phyloP scores from a whole-genome alignment of 129 eudicot species.

The Sambucus nigra region DNA sequence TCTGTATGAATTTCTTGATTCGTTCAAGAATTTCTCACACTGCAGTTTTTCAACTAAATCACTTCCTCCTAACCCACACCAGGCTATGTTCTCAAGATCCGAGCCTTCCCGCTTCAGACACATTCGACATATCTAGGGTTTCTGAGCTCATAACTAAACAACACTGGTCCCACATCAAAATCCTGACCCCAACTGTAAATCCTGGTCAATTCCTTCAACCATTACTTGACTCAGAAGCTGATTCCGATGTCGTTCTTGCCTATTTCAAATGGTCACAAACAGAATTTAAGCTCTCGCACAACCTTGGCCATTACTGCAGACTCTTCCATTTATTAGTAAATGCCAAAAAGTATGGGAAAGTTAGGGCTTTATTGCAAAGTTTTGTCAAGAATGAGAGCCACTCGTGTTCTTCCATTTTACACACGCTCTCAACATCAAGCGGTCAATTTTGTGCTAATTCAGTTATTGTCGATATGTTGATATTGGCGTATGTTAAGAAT shows the following conservation, averaged over 20 bases:
- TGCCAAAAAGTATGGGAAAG: slow-evolving; percentile 32
- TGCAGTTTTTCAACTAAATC: not conserved
- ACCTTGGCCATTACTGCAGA: slow-evolving; percentile 27
- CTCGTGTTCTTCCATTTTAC: slow-evolving; percentile 34
- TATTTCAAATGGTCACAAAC: slow-evolving; percentile 55
- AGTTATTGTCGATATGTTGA: slow-evolving; percentile 54
- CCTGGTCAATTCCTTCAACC: slow-evolving; percentile 35
- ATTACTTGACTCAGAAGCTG: slow-evolving; percentile 24
- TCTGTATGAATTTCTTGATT: not conserved
- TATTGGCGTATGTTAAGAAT: slow-evolving; percentile 35
- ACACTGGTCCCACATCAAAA: slow-evolving; percentile 43
- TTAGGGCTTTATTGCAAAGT: slow-evolving; percentile 49
- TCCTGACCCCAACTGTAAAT: slow-evolving; percentile 18
- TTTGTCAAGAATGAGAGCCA: slow-evolving; percentile 18
- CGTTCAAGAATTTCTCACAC: slow-evolving; percentile 2
- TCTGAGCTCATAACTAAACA: slow-evolving; percentile 37
- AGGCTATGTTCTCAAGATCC: slow-evolving; percentile 4
- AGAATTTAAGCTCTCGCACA: slow-evolving; percentile 31
- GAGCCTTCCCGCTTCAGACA: slow-evolving; percentile 3
- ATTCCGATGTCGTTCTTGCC: slow-evolving; percentile 26
- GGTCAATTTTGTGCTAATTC: slow-evolving; percentile 38
- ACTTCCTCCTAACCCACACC: slow-evolving; percentile 6
- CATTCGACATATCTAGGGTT: slow-evolving; percentile 20
- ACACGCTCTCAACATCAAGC: slow-evolving; percentile 19
- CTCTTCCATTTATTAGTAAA: slow-evolving; percentile 39